Percentiles rank a stretch among this genome's conserved stretches.
Evolutionary conservation across 208 protist species (phyloP).

Genomic region (Balamuthia mandrillaris): DNA sequence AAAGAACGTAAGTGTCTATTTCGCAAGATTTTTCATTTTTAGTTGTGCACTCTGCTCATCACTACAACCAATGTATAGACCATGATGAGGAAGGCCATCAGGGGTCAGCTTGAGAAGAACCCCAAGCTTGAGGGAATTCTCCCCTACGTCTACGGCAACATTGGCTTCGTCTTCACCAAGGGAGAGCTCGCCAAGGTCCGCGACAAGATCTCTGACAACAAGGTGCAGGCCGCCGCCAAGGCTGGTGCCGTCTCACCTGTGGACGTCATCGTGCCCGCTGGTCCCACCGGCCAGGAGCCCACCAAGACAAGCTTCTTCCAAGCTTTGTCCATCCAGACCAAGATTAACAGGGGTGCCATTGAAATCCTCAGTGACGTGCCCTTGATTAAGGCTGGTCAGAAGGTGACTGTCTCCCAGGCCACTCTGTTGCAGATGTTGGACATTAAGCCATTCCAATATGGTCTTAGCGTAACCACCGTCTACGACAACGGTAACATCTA

Average conservation of each 20-base stretch:
- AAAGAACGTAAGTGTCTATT: constrained; percentile 84
- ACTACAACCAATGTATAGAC: constrained; percentile 72
- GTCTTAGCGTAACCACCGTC: constrained; percentile 83
- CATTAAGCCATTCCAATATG: constrained; percentile 98
- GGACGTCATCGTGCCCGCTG: constrained; percentile 92
- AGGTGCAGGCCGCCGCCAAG: constrained; percentile 89
- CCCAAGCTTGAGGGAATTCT: constrained; percentile 69
- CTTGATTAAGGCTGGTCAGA: constrained; percentile 89
- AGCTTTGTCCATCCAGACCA: constrained; percentile 97
- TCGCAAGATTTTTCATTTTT: neutral
- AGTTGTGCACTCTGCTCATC: neutral
- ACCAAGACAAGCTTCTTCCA: constrained; percentile 98
- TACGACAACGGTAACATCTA: constrained; percentile 95
- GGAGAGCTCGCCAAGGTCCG: constrained; percentile 84
- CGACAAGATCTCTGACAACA: constrained; percentile 78
- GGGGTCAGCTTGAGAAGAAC: constrained; percentile 71
- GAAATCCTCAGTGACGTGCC: constrained; percentile 96
- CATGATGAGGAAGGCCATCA: constrained; percentile 90
- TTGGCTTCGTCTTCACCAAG: constrained; percentile 97
- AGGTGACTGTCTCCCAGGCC: constrained; percentile 95
- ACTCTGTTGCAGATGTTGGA: constrained; percentile 95
- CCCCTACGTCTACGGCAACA: constrained; percentile 87
- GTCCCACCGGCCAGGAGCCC: constrained; percentile 95
- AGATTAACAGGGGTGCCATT: constrained; percentile 97
- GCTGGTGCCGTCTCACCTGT: constrained; percentile 92